Base-by-base conservation (phyloP, 352 stramenopile genomes). In the Globisporangium rhizosaccharum region DNA sequence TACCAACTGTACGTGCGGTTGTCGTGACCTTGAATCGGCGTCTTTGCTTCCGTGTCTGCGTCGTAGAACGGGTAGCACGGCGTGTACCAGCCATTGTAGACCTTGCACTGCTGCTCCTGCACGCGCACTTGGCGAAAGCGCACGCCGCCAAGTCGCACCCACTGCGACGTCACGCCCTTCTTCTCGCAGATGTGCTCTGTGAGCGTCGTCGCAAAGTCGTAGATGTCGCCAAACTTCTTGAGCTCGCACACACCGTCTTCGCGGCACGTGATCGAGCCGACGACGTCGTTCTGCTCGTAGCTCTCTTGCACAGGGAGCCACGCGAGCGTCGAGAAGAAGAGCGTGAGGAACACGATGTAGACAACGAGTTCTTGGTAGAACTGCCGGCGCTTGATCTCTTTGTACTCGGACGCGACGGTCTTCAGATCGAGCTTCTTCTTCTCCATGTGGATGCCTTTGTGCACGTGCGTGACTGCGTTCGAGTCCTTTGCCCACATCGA, bases 351-450 rank as follows among this genome's bases (percentile, higher is more conserved):
- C 0, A 90, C 66, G 51, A 90, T 63, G 67, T 95, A 94, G 10
- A 95, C 86, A 18, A 95, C 66, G 6, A 95, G 71, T 53, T 95
- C 86, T 60, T 95, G 80, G 77, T 95, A 95, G 54, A 95, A 95
- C 68, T 94, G 82, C 10, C 78, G 68, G 8, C 86, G 84, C 67
- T 92, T 92, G 55, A 90, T 85, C 70, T 95, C 82, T 57, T 94
- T 95, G 71, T 91, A 95, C 66, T 95, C 81, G 51, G 82, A 65
- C 36, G 79, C 74, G 14, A 95, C 80, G 17, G 68, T 76, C 47
- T 83, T 71, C 10, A 95, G 59, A 42, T 94, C 77, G 26, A 95
- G 70, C 53, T 95, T 95, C 66, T 94, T 95, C 72, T 95, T 95
- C 65, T 95, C 83, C 79, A 95, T 91, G 59, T 92, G 85, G 57